Conservation (phyloP, 164 flowering plant species). For the Nymphaea colorata region DNA sequence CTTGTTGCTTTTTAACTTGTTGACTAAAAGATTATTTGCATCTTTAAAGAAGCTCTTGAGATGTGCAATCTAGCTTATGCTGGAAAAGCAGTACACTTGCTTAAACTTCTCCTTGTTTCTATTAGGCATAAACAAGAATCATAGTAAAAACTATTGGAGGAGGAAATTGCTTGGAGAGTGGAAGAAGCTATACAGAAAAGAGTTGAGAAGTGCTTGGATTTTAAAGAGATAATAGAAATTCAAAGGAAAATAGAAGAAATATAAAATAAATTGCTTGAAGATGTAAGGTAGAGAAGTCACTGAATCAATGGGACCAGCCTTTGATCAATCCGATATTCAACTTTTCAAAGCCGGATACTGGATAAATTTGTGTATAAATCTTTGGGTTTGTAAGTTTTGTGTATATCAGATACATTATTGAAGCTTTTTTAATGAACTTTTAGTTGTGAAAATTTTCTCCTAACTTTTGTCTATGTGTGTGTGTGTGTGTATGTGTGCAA, state of each 20-base stretch:
- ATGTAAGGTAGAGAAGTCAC: constrained; percentile 39
- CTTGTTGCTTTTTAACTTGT: too few species aligned
- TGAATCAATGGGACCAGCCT: constrained; percentile 55
- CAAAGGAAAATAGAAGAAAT: constrained; percentile 71
- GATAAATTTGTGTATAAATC: too few species aligned
- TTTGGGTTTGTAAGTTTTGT: too few species aligned
- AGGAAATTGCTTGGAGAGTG: constrained; percentile 86
- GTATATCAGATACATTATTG: too few species aligned
- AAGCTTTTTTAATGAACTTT: too few species aligned
- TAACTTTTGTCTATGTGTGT: too few species aligned
- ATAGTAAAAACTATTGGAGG: constrained; percentile 77
- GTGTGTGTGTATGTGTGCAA: too few species aligned
- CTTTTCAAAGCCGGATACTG: too few species aligned
- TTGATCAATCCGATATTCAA: too few species aligned
- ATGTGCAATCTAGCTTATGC: constrained; percentile 30
- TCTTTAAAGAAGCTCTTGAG: too few species aligned
- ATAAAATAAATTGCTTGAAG: constrained; percentile 55
- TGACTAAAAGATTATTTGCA: too few species aligned
- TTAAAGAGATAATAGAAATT: constrained; percentile 63
- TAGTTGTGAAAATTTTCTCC: too few species aligned
- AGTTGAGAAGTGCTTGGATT: constrained; percentile 75
- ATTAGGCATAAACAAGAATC: constrained; percentile 91
- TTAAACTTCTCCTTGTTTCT: constrained; percentile 19
- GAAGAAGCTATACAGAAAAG: constrained; percentile 72
- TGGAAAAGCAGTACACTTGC: constrained; percentile 8